A percentile compares a stretch with the other conserved stretches of the same genome.
These are phyloP conservation scores for Mucor sp. DNA, from an alignment of 371 early-diverging fungal species.

Conservation along the genomic window DNA sequence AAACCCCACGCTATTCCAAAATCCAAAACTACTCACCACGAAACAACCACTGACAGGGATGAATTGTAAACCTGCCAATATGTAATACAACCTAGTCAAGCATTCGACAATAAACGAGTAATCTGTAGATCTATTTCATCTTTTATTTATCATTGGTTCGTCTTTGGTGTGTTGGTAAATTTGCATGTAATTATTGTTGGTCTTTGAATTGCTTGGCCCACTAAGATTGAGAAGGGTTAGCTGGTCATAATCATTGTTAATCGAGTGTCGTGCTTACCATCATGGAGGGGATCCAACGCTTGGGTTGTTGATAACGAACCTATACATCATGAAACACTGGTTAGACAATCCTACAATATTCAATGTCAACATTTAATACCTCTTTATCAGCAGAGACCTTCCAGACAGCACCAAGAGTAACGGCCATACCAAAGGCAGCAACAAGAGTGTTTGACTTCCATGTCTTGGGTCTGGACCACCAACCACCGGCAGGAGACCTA, in stretches of 20 bases:
- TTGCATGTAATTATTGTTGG: slow-evolving; percentile 23
- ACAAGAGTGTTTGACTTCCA: slow-evolving; percentile 82
- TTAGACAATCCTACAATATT: not conserved
- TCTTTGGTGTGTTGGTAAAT: slow-evolving; percentile 3
- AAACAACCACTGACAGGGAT: not conserved
- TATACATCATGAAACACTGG: slow-evolving; percentile 1
- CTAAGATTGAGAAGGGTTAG: slow-evolving; percentile 22
- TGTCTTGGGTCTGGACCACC: slow-evolving; percentile 86
- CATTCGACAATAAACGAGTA: not conserved
- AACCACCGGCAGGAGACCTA: slow-evolving; percentile 84
- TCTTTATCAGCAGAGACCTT: slow-evolving; percentile 82
- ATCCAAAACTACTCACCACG: not conserved
- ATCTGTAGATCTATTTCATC: not conserved
- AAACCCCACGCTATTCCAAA: not conserved
- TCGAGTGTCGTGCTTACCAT: slow-evolving; percentile 42
- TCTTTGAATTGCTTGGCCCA: slow-evolving; percentile 82
- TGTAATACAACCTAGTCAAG: not conserved
- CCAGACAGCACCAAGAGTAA: slow-evolving; percentile 70
- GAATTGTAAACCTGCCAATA: slow-evolving; percentile 1
- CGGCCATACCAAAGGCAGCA: slow-evolving; percentile 66
- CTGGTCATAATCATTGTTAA: not conserved
- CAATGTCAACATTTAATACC: slow-evolving; percentile 42
- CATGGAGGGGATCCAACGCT: slow-evolving; percentile 83
- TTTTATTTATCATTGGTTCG: not conserved
- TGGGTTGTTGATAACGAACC: slow-evolving; percentile 70